Conservation (phyloP, 1,139 yeast species). For the Geotrichum klebahnii region DNA sequence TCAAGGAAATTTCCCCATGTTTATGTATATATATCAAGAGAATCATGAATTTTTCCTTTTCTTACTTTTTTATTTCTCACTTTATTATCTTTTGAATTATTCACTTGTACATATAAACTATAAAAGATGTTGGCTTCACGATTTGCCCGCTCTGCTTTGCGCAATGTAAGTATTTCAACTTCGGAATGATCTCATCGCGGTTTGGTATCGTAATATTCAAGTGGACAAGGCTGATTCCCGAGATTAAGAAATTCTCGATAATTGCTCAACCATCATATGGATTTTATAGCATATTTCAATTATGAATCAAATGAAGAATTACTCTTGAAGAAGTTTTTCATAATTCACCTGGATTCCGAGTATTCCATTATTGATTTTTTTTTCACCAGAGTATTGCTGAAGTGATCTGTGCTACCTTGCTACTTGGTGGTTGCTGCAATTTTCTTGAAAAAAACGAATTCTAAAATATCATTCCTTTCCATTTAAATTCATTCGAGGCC, state of each 20-base stretch:
- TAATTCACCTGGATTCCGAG: too few relatives aligned
- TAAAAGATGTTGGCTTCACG: conserved; percentile 21
- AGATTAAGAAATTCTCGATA: not conserved
- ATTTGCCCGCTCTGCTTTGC: conserved; percentile 22
- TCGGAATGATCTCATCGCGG: not conserved
- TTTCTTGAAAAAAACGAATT: too few relatives aligned
- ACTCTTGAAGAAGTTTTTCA: too few relatives aligned
- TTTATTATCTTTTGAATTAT: conserved; percentile 4
- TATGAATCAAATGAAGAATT: too few relatives aligned
- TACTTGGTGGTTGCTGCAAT: too few relatives aligned
- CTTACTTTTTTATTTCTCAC: conserved; percentile 7
- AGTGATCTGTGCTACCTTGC: too few relatives aligned
- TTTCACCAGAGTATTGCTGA: too few relatives aligned
- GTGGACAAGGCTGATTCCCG: not conserved
- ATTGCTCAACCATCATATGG: too few relatives aligned
- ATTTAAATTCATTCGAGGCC: not conserved
- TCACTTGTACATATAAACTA: not conserved
- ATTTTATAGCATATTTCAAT: too few relatives aligned
- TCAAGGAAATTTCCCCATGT: too few relatives aligned
- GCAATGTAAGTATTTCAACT: conserved; percentile 16
- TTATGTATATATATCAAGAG: too few relatives aligned
- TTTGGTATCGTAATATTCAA: not conserved
- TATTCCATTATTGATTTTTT: too few relatives aligned
- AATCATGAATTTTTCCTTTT: conserved; percentile 1
- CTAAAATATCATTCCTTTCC: not conserved